Conservation (phyloP, 768 basidiomycete species). For the Royoungia palumana region DNA sequence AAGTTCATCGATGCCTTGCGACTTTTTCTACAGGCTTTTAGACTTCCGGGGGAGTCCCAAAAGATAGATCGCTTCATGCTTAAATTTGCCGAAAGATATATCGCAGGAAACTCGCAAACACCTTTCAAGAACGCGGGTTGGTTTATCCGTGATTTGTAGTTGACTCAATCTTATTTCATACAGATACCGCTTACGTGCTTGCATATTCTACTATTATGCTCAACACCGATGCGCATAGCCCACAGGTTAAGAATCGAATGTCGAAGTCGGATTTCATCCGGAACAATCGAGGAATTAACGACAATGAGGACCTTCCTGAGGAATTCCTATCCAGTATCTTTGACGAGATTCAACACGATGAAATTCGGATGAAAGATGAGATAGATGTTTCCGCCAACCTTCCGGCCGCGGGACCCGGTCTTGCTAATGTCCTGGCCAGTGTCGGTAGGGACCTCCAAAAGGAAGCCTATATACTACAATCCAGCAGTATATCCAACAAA, state of each 20-base stretch:
- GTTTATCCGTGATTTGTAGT: conserved; percentile 24
- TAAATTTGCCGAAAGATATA: conserved; percentile 97
- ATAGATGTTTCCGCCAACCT: conserved; percentile 54
- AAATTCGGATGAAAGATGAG: conserved; percentile 99
- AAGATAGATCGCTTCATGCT: conserved; percentile 99
- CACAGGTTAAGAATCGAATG: conserved; percentile 94
- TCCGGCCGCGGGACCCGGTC: conserved; percentile 55
- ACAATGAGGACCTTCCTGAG: conserved; percentile 83
- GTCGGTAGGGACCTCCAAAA: conserved; percentile 94
- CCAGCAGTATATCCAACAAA: conserved; percentile 94
- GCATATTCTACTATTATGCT: conserved; percentile 95
- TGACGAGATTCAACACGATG: conserved; percentile 88
- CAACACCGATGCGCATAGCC: conserved; percentile 96
- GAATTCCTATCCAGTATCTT: conserved; percentile 75
- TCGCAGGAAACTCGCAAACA: conserved; percentile 80
- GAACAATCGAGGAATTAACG: conserved; percentile 97
- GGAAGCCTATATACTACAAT: conserved; percentile 94
- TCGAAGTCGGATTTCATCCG: conserved; percentile 85
- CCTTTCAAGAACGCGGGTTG: conserved; percentile 91
- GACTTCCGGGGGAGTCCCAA: conserved; percentile 94
- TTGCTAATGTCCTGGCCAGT: conserved; percentile 78
- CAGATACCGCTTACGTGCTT: conserved; percentile 91
- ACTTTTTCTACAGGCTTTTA: conserved; percentile 89
- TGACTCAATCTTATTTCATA: conserved; percentile 5
- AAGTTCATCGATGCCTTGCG: conserved; percentile 89